phyloP scores from a whole-genome alignment of 2,329 filamentous ascomycete genomes.

The Trichophyton verrucosum region DNA sequence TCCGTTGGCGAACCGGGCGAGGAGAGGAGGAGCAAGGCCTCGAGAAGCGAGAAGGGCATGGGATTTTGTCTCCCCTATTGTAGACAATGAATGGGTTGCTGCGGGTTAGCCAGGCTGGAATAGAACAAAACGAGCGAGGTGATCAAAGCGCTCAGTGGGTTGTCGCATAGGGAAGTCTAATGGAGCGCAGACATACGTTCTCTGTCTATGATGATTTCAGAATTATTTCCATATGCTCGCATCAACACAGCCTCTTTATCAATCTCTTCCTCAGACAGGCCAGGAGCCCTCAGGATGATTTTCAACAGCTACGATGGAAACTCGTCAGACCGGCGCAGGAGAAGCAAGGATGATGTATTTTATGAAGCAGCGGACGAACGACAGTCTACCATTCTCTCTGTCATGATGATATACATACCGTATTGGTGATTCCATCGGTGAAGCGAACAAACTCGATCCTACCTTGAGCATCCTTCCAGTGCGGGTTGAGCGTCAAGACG shows the following conservation, averaged over 20 bases:
- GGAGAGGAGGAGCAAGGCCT: conserved; percentile 69
- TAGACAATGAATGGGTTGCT: conserved; percentile 7
- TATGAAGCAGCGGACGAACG: neutral
- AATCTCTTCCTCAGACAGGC: conserved; percentile 60
- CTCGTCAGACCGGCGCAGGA: conserved; percentile 1
- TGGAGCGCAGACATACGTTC: conserved; percentile 52
- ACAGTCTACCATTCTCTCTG: neutral
- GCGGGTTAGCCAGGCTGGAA: neutral
- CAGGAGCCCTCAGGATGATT: conserved; percentile 42
- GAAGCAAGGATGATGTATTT: neutral
- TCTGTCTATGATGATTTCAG: conserved; percentile 89
- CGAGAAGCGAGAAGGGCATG: conserved; percentile 79
- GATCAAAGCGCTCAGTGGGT: too few relatives aligned
- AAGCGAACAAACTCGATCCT: conserved; percentile 78
- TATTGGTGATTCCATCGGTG: conserved; percentile 98
- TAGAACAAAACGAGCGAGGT: neutral
- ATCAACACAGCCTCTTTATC: conserved; percentile 79
- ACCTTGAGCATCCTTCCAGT: conserved; percentile 65
- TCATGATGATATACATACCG: conserved; percentile 38
- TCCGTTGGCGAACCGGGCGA: conserved; percentile 90
- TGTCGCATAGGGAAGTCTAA: neutral
- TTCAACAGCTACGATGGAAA: conserved; percentile 35
- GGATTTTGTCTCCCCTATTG: conserved; percentile 47
- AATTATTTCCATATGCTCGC: conserved; percentile 86
- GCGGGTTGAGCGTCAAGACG: conserved; percentile 64